Evolutionary conservation across 2,329 filamentous ascomycete genomes (phyloP).

Genomic region (Aspergillus tanneri): DNA sequence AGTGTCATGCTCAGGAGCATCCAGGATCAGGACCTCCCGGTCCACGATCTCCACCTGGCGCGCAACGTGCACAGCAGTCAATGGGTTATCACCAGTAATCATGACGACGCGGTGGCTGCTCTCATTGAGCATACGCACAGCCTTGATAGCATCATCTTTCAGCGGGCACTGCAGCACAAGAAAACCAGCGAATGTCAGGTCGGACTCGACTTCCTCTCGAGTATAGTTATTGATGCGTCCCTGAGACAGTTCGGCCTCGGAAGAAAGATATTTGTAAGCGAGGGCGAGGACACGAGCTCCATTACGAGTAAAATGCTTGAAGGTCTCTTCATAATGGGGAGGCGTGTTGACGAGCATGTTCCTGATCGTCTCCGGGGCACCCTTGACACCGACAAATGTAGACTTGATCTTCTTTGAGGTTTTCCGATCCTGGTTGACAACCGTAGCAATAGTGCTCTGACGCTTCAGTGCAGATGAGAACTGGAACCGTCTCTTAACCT

Average conservation of each 20-base stretch:
- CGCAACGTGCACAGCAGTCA: constrained; percentile 94
- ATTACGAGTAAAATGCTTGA: constrained; percentile 95
- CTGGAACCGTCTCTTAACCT: constrained; percentile 95
- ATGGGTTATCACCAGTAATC: constrained; percentile 97
- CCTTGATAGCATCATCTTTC: constrained; percentile 92
- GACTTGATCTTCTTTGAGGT: constrained; percentile 74
- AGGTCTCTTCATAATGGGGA: constrained; percentile 92
- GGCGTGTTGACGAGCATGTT: constrained; percentile 85
- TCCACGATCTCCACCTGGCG: constrained; percentile 97
- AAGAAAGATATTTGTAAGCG: constrained; percentile 86
- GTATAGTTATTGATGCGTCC: constrained; percentile 89
- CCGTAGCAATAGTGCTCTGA: constrained; percentile 88
- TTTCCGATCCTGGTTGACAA: constrained; percentile 68
- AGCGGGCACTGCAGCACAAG: constrained; percentile 91
- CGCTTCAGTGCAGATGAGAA: constrained; percentile 96
- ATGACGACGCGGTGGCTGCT: constrained; percentile 98
- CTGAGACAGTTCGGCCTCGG: constrained; percentile 76
- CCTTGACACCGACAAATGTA: constrained; percentile 94
- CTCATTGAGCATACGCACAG: constrained; percentile 96
- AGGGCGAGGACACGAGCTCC: constrained; percentile 91
- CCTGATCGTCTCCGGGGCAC: constrained; percentile 93
- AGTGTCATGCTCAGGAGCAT: constrained; percentile 86
- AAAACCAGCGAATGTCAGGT: constrained; percentile 88
- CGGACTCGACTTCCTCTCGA: constrained; percentile 84
- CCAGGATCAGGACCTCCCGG: constrained; percentile 88